phyloP scores from a whole-genome alignment of 1,284 basidiomycete species.

The Ustilago cynodontis region DNA sequence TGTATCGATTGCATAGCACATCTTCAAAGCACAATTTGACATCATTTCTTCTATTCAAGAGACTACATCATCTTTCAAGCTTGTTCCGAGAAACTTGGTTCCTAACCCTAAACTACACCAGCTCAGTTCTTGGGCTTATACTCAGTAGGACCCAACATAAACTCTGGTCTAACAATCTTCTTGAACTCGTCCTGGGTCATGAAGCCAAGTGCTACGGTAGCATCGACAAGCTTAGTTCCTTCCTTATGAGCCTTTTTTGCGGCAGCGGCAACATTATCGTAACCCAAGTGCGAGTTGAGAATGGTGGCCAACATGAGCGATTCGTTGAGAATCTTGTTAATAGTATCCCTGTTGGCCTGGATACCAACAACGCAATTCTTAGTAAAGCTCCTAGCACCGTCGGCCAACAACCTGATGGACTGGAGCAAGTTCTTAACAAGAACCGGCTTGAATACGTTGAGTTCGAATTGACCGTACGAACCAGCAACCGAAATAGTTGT shows the following conservation, averaged over 20 bases:
- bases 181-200: constrained; percentile 94
- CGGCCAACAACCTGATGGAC: constrained; percentile 91
- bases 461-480: constrained; percentile 96
- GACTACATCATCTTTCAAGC: too few species aligned
- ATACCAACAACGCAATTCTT: constrained; percentile 98
- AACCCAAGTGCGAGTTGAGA: constrained; percentile 90
- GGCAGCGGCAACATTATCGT: constrained; percentile 97
- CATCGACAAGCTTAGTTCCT: constrained; percentile 94
- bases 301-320: constrained; percentile 91
- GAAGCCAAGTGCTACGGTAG: constrained; percentile 87
- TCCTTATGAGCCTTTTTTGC: constrained; percentile 99
- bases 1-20: background rate
- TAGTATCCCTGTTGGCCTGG: constrained; percentile 93
- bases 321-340: constrained; percentile 89
- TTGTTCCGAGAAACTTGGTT: too few species aligned
- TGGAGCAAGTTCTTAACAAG: constrained; percentile 97
- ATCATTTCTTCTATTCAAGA: too few species aligned
- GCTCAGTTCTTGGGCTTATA: constrained; percentile 51
- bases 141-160: constrained; percentile 69
- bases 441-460: constrained; percentile 99
- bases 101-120: background rate
- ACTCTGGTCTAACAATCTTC: constrained; percentile 91
- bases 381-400: constrained; percentile 85
- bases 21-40: too few species aligned
- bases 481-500: constrained; percentile 92